These are phyloP conservation scores for Fallopia convolvulus DNA, from an alignment of 148 eudicot genomes.

Conservation along the genomic window DNA sequence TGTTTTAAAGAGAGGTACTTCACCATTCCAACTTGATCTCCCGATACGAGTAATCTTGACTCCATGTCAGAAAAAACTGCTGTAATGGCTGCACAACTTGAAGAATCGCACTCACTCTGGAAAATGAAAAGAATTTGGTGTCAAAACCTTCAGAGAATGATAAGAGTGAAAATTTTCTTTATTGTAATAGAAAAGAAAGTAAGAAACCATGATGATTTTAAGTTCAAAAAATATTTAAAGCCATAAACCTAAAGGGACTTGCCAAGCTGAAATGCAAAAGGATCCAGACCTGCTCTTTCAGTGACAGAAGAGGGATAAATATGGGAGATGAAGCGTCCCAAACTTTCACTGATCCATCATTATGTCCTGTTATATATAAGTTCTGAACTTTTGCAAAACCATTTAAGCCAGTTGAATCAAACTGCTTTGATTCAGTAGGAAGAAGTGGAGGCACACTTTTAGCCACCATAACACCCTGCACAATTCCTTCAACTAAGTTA, in stretches of 20 bases:
- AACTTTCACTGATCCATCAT: slow-evolving; percentile 70
- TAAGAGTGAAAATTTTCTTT: background rate
- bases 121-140: slow-evolving; percentile 1
- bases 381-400: slow-evolving; percentile 59
- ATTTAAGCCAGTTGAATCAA: slow-evolving; percentile 42
- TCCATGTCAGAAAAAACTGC: slow-evolving; percentile 44
- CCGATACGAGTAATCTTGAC: slow-evolving; percentile 53
- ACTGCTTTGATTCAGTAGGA: slow-evolving; percentile 45
- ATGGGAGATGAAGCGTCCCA: slow-evolving; percentile 83
- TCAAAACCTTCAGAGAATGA: background rate
- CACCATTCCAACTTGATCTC: slow-evolving; percentile 92
- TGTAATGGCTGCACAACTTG: slow-evolving; percentile 60
- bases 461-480: slow-evolving; percentile 45
- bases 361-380: slow-evolving; percentile 79
- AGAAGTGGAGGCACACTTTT: slow-evolving; percentile 53
- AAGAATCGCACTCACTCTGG: slow-evolving; percentile 62
- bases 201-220: background rate
- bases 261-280: background rate
- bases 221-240: background rate
- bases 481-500: background rate
- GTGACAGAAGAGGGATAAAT: slow-evolving; percentile 58
- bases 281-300: slow-evolving; percentile 68
- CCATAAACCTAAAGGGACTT: background rate
- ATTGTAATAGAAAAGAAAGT: too few species aligned
- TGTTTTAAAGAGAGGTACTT: slow-evolving; percentile 12